These are phyloP conservation scores for Haplosporangium sp. DNA, from an alignment of 371 early-diverging fungal genomes.

Conservation along the genomic window DNA sequence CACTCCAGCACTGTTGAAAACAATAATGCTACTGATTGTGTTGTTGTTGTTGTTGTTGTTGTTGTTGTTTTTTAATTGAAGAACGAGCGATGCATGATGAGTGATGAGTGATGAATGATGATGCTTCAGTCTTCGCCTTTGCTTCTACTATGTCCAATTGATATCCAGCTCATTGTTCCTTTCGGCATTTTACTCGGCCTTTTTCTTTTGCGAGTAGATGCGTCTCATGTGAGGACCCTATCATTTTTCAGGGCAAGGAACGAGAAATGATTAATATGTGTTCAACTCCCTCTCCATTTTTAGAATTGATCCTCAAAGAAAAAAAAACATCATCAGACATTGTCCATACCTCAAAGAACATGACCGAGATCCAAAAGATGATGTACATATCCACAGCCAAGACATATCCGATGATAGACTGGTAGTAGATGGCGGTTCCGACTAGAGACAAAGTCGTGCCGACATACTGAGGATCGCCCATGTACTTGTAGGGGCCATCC, in stretches of 20 bases:
- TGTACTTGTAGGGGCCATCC: slow-evolving; percentile 60
- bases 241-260: not conserved
- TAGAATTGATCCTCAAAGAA: not conserved
- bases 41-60: too few relatives aligned
- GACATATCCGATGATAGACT: slow-evolving; percentile 57
- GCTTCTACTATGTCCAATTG: not conserved
- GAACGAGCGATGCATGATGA: too few relatives aligned
- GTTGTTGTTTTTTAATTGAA: too few relatives aligned
- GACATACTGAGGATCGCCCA: slow-evolving; percentile 63
- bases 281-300: not conserved
- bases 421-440: slow-evolving; percentile 60
- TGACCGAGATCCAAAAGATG: slow-evolving; percentile 58
- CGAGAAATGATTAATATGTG: not conserved
- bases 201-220: slow-evolving; percentile 55
- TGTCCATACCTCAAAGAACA: slow-evolving; percentile 55
- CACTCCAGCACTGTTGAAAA: too few relatives aligned
- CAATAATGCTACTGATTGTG: too few relatives aligned
- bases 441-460: slow-evolving; percentile 59
- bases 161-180: not conserved
- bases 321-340: not conserved
- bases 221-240: slow-evolving; percentile 59
- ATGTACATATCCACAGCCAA: slow-evolving; percentile 56
- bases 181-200: slow-evolving; percentile 28
- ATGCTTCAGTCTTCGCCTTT: too few relatives aligned
- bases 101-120: too few relatives aligned